Evolutionary conservation across 495 filamentous ascomycete genomes (phyloP), one percentile per base, ranked within the genome.

Genomic region (Tuber borchii): DNA sequence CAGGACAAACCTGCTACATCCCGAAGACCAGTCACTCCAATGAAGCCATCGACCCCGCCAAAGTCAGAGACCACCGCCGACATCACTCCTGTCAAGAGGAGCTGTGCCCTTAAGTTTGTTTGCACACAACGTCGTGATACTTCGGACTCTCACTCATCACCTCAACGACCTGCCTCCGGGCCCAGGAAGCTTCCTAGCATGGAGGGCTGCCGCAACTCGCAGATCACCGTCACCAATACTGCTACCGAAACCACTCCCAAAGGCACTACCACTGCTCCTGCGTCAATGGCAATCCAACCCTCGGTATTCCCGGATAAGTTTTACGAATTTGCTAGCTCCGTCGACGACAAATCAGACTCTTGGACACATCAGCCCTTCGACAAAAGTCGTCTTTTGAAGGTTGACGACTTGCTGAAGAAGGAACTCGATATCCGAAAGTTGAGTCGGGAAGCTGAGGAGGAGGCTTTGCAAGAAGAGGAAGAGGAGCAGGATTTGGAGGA

Each of bases 371-470:
- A 81, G 45, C 76, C 81, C 22, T 78, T 82, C 48, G 82, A 83
- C 51, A 83, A 78, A 61, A 77, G 79, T 45, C 76, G 82, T 71
- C 40, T 83, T 37, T 34, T 83, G 72, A 79, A 65, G 51, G 82
- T 99, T 77, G 90, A 90, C 79, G 96, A 98, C 83, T 95, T 94
- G 37, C 87, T 99, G 80, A 88, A 90, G 82, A 95, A 96, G 83
- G 95, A 99, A 84, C 92, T 91, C 78, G 92, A 88, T 16, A 96
- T 99, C 79, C 90, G 95, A 70, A 90, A 90, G 81, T 84, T 97
- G 39, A 95, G 90, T 72, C 92, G 96, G 84, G 95, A 99, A 84
- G 95, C 90, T 14, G 95, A 97, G 82, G 90, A 94, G 80, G 94
- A 97, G 84, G 93, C 90, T 31, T 83, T 91, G 19, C 88, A 92